Percentiles rank a stretch among this genome's conserved stretches.
Conservation (phyloP, 169 alveolate species). For the Plasmodium inui region DNA sequence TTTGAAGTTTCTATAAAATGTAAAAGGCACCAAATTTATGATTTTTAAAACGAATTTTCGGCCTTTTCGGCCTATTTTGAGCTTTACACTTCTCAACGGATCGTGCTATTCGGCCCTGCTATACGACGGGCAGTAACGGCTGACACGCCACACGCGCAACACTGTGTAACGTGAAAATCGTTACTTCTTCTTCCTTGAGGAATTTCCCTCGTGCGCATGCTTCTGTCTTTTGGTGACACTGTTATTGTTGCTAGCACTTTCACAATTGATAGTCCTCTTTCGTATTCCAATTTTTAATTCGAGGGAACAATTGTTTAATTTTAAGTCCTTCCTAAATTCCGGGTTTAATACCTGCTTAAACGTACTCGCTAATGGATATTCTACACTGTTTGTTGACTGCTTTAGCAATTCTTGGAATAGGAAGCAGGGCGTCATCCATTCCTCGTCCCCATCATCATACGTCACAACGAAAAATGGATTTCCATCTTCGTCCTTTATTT, state of each 20-base stretch:
- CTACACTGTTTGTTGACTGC: conserved; percentile 60
- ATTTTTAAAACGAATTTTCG: background rate
- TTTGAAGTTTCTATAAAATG: background rate
- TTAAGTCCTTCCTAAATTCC: conserved; percentile 58
- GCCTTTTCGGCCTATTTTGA: background rate
- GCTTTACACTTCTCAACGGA: background rate
- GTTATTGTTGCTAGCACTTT: conserved; percentile 39
- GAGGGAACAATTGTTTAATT: conserved; percentile 33
- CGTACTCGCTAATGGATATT: conserved; percentile 65
- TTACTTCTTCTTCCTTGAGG: conserved; percentile 20
- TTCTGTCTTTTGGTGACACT: conserved; percentile 48
- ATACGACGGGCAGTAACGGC: background rate
- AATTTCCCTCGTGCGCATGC: conserved; percentile 19
- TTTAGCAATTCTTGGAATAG: conserved; percentile 73
- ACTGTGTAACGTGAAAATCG: background rate
- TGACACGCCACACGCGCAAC: background rate
- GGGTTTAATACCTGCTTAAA: conserved; percentile 62
- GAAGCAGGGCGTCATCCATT: conserved; percentile 74
- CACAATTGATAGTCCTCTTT: conserved; percentile 46
- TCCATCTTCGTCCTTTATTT: conserved; percentile 58
- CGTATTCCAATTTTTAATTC: conserved; percentile 65
- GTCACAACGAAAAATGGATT: conserved; percentile 68
- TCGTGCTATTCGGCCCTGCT: background rate
- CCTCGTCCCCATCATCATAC: conserved; percentile 75
- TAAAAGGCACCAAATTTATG: background rate